Base-by-base conservation (phyloP, 2,329 filamentous ascomycete species). In the Fusarium sp. region DNA sequence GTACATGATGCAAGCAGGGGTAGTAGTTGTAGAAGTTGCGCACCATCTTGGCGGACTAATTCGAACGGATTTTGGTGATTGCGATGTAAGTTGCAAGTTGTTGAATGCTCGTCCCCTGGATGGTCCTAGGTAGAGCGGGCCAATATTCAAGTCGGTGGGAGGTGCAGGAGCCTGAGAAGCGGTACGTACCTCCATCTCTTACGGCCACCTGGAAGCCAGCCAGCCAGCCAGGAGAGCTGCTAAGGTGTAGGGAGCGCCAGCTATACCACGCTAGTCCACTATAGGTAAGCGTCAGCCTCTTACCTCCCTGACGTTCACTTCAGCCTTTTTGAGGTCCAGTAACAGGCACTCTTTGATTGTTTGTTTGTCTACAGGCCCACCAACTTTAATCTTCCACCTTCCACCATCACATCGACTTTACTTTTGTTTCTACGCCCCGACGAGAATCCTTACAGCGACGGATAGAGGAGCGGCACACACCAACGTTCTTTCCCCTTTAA, bases 41-140 rank as follows among this genome's bases (percentile, higher is more conserved):
- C 75, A 82, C 81, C 79, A 82, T 83, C 63, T 78, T 81, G 77
- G 63, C 60, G 69, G 66, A 71, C 64, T 65, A 62, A 46, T 67
- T 70, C 61, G 56, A 65, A 62, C 45, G 54, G 51, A 52, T 55
- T 56, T 71, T 45, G 58, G 56, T 61, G 66, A 54, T 70, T 69
- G 65, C 59, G 61, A 65, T 65, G 59, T 54, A 56, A 55, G 64
- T 61, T 54, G 57, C 50, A 44, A 61, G 65, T 59, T 61, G 72
- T 71, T 71, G 58, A 55, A 67, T 57, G 68, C 48, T 68, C 45
- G 58, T 70, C 69, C 73, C 72, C 72, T 73, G 71, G 72, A 70
- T 55, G 60, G 35, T 37, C 33, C 22, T 64, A 72, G 71, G 68
- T 72, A 71, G 68, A 61, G 71, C 71, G 72, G 72, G 69, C 69